These are phyloP conservation scores for Fonsecaea pedrosoi DNA, from an alignment of 2,329 filamentous ascomycete species.

Conservation along the genomic window DNA sequence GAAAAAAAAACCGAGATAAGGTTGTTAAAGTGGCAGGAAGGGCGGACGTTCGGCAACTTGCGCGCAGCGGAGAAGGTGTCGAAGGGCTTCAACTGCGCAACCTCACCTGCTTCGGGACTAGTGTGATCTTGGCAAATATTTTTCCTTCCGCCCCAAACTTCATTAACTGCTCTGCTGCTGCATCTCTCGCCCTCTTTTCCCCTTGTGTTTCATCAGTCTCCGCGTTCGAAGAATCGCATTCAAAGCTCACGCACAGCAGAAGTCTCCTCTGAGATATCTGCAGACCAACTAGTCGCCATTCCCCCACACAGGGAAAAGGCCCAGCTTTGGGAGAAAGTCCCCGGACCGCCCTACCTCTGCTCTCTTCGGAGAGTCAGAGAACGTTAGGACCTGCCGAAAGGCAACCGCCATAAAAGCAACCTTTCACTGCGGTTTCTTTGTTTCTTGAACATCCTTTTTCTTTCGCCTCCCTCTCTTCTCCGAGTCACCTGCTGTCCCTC, in stretches of 20 bases:
- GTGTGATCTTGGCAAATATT: not conserved
- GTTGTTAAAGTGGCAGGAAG: not conserved
- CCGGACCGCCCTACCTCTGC: slow-evolving; percentile 76
- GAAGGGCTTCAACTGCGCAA: not conserved
- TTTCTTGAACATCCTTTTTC: too few species aligned
- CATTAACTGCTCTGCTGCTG: not conserved
- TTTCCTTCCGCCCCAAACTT: slow-evolving; percentile 2
- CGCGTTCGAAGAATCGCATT: slow-evolving; percentile 99
- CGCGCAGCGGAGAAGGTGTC: slow-evolving; percentile 6
- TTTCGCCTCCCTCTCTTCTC: slow-evolving; percentile 60
- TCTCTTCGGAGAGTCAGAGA: slow-evolving; percentile 38
- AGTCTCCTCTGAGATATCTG: slow-evolving; percentile 37
- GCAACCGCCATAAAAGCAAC: slow-evolving; percentile 98
- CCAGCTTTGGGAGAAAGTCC: slow-evolving; percentile 99
- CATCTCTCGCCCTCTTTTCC: slow-evolving; percentile 8
- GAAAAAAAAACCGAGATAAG: not conserved
- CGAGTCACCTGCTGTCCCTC: slow-evolving; percentile 36
- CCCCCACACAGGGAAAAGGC: slow-evolving; percentile 34
- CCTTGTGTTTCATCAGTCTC: slow-evolving; percentile 52
- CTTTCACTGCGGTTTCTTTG: slow-evolving; percentile 72
- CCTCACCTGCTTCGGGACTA: not conserved
- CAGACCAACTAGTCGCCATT: slow-evolving; percentile 31
- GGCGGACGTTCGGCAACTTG: slow-evolving; percentile 21
- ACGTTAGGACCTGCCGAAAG: slow-evolving; percentile 80
- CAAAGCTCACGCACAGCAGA: slow-evolving; percentile 94